These are phyloP conservation scores for Eleusine indica DNA, from an alignment of 176 grass and related monocot genomes.

Conservation along the genomic window DNA sequence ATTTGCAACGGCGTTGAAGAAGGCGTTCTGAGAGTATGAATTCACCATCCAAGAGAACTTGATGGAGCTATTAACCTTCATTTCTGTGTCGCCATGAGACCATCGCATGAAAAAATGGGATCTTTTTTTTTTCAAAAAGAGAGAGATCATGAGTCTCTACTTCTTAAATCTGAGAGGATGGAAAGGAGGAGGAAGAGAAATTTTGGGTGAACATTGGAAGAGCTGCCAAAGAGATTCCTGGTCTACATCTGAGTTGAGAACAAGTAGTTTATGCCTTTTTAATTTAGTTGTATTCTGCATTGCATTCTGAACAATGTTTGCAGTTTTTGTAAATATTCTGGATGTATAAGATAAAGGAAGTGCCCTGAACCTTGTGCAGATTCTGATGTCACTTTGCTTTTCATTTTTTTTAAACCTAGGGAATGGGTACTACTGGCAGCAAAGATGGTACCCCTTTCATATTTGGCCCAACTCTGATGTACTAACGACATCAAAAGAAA, in stretches of 20 bases:
- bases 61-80: slow-evolving; percentile 1
- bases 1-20: not conserved
- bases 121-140: not conserved
- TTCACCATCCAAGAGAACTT: slow-evolving; percentile 14
- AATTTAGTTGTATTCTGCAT: slow-evolving; percentile 46
- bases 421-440: not conserved
- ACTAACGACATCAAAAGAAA: no score
- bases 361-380: slow-evolving; percentile 9
- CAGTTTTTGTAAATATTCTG: slow-evolving; percentile 55
- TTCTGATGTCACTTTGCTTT: not conserved
- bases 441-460: not conserved
- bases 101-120: not conserved
- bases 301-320: slow-evolving; percentile 47
- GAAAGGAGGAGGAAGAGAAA: not conserved
- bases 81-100: not conserved
- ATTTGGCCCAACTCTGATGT: no score
- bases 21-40: not conserved
- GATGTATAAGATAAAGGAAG: slow-evolving; percentile 52
- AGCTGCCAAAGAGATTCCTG: slow-evolving; percentile 17
- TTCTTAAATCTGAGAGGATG: slow-evolving; percentile 23
- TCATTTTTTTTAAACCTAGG: not conserved
- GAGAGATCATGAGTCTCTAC: slow-evolving; percentile 21
- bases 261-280: slow-evolving; percentile 24
- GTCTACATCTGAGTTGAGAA: slow-evolving; percentile 21
- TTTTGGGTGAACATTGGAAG: slow-evolving; percentile 29